phyloP scores from a whole-genome alignment of 345 rosid species.

The Citropsis articulata region DNA sequence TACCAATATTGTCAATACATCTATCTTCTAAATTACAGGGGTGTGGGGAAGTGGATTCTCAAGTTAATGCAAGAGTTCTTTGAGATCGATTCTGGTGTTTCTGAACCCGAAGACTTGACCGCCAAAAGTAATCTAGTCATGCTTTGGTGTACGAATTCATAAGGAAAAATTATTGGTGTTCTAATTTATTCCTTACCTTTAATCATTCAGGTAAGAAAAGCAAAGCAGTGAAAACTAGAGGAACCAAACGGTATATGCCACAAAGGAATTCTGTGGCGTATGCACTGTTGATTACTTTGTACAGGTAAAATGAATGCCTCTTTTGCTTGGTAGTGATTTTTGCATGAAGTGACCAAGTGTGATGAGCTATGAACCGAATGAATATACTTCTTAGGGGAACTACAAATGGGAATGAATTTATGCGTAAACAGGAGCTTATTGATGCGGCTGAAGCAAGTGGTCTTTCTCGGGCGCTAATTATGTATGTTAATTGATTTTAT shows the following conservation, averaged over 20 bases:
- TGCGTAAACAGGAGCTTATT: constrained; percentile 83
- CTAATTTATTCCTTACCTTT: not conserved
- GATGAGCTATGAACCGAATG: constrained; percentile 10
- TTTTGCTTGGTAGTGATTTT: not conserved
- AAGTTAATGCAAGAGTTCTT: constrained; percentile 67
- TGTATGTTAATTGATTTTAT: constrained; percentile 39
- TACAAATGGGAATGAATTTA: constrained; percentile 59
- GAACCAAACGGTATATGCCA: constrained; percentile 57
- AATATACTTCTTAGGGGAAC: constrained; percentile 46
- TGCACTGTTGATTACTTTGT: constrained; percentile 71
- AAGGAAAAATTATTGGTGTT: constrained; percentile 1
- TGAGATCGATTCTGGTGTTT: constrained; percentile 35
- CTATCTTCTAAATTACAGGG: constrained; percentile 36
- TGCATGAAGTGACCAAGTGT: not conserved
- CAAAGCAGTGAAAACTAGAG: constrained; percentile 45
- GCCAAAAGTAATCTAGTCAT: constrained; percentile 33
- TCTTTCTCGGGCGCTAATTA: constrained; percentile 70
- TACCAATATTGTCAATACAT: not conserved
- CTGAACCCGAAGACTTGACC: constrained; percentile 52
- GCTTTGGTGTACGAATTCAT: not conserved
- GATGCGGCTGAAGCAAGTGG: constrained; percentile 97
- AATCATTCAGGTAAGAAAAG: constrained; percentile 42
- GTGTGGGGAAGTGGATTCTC: constrained; percentile 87
- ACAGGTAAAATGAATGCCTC: constrained; percentile 46
- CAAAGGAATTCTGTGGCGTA: constrained; percentile 82